Percentiles rank a stretch among this genome's conserved stretches.
Evolutionary conservation across 2,329 filamentous ascomycete species (phyloP).

Genomic region (Ceratocystis smalleyi): DNA sequence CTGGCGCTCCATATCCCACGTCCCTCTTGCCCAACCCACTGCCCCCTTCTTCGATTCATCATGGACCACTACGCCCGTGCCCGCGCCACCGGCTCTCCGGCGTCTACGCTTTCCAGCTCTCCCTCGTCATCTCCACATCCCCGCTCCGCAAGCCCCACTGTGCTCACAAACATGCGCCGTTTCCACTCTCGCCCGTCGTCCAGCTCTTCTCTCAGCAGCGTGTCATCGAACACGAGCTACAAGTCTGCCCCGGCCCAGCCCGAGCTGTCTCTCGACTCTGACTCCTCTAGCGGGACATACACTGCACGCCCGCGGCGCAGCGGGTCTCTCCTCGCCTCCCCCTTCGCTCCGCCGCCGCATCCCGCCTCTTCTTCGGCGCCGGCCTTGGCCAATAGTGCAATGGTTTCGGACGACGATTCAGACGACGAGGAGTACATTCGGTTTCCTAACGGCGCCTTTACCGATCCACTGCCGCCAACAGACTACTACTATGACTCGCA

Average conservation of each 20-base stretch:
- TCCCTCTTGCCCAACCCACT: neutral
- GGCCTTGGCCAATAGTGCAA: neutral
- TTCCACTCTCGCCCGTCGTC: slow-evolving; percentile 8
- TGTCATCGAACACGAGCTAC: slow-evolving; percentile 6
- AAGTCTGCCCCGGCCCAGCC: slow-evolving; percentile 12
- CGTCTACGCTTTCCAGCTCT: neutral
- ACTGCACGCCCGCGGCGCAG: neutral
- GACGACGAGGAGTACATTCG: slow-evolving; percentile 16
- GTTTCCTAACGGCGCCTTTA: slow-evolving; percentile 15
- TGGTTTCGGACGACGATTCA: neutral
- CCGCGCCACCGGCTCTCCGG: slow-evolving; percentile 7
- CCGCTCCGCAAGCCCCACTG: slow-evolving; percentile 11
- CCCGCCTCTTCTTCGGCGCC: neutral
- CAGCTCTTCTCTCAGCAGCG: slow-evolving; percentile 5
- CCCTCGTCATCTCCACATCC: slow-evolving; percentile 6
- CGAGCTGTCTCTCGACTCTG: neutral
- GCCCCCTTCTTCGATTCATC: neutral
- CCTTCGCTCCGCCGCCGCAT: neutral
- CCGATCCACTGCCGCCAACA: slow-evolving; percentile 6
- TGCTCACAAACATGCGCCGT: slow-evolving; percentile 10
- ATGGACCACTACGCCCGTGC: slow-evolving; percentile 7
- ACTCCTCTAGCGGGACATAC: neutral
- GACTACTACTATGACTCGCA: neutral
- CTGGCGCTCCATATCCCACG: neutral
- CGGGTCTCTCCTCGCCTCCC: slow-evolving; percentile 1